phyloP scores from a whole-genome alignment of 2,329 filamentous ascomycete species.

The Ophiosphaerella korrae region DNA sequence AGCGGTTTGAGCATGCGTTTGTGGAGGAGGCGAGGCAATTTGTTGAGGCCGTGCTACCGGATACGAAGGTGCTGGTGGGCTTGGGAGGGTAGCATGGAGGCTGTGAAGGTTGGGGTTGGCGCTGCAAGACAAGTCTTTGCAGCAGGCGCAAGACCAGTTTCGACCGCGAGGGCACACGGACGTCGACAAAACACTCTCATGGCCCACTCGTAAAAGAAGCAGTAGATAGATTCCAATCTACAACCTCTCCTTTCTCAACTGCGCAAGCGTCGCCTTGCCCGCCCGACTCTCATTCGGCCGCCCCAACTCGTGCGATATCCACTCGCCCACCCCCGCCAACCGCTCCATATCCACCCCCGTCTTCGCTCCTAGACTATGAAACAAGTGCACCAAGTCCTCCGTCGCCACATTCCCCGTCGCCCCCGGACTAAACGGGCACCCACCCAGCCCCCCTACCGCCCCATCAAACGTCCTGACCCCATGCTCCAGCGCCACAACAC shows the following conservation, averaged over 20 bases:
- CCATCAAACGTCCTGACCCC: conserved; percentile 80
- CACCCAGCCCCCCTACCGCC: conserved; percentile 79
- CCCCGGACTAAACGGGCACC: conserved; percentile 83
- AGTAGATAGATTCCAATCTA: background rate
- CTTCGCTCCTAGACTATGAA: conserved; percentile 74
- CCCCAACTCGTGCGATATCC: conserved; percentile 46
- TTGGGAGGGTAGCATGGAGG: no score
- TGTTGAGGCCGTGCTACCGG: conserved; percentile 62
- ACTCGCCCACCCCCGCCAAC: conserved; percentile 45
- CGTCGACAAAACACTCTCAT: no score
- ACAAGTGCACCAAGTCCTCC: conserved; percentile 79
- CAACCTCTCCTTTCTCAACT: conserved; percentile 23
- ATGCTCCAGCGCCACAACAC: conserved; percentile 75
- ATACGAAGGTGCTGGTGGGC: conserved; percentile 61
- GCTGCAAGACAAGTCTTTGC: conserved; percentile 51
- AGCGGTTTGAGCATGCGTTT: conserved; percentile 66
- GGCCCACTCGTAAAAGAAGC: no score
- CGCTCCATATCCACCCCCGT: conserved; percentile 65
- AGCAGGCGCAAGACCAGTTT: conserved; percentile 51
- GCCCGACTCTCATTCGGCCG: conserved; percentile 46
- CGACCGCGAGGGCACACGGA: no score
- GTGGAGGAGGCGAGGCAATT: conserved; percentile 69
- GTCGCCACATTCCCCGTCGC: conserved; percentile 87
- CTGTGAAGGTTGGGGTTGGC: conserved; percentile 64
- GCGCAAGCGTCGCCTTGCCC: conserved; percentile 46